phyloP scores from a whole-genome alignment of 768 basidiomycete genomes.

The Rubroboletus pulcherrimus region DNA sequence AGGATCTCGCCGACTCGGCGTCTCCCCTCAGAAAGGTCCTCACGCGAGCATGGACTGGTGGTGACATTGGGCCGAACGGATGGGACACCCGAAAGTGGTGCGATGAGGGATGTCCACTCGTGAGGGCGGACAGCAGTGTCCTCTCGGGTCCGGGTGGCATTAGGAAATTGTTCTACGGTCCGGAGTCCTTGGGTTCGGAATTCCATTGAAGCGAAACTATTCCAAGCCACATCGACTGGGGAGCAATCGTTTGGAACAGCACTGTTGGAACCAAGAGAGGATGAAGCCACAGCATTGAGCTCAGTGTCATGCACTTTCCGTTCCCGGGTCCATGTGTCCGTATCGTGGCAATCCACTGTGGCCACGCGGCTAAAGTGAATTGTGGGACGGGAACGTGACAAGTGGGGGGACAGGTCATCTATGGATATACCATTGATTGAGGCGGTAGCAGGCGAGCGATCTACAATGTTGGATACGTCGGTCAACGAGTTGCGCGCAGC shows the following conservation, averaged over 20 bases:
- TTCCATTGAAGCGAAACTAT: constrained; percentile 4
- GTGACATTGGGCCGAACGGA: neutral
- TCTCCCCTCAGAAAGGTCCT: constrained; percentile 16
- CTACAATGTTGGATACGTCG: constrained; percentile 7
- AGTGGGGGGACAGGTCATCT: constrained; percentile 2
- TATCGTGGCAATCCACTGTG: constrained; percentile 24
- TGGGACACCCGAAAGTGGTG: neutral
- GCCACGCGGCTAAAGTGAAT: constrained; percentile 20
- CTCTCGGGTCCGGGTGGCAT: neutral
- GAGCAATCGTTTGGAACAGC: neutral
- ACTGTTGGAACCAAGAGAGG: constrained; percentile 10
- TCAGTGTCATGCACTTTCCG: constrained; percentile 7
- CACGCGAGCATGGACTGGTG: neutral
- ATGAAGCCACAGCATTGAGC: constrained; percentile 7
- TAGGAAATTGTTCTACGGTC: neutral
- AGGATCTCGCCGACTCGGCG: constrained; percentile 19
- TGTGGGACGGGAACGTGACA: constrained; percentile 7
- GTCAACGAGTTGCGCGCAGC: constrained; percentile 2
- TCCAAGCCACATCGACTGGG: neutral
- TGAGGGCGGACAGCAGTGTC: neutral
- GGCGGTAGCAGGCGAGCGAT: neutral
- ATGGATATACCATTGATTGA: neutral
- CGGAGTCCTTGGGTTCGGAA: neutral
- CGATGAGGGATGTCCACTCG: constrained; percentile 3
- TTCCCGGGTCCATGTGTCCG: constrained; percentile 19